Percentiles rank a stretch among this genome's conserved stretches.
These are phyloP conservation scores for Zhuliangozyma blackwelliae DNA, from an alignment of 1,139 yeast genomes.

Conservation along the genomic window DNA sequence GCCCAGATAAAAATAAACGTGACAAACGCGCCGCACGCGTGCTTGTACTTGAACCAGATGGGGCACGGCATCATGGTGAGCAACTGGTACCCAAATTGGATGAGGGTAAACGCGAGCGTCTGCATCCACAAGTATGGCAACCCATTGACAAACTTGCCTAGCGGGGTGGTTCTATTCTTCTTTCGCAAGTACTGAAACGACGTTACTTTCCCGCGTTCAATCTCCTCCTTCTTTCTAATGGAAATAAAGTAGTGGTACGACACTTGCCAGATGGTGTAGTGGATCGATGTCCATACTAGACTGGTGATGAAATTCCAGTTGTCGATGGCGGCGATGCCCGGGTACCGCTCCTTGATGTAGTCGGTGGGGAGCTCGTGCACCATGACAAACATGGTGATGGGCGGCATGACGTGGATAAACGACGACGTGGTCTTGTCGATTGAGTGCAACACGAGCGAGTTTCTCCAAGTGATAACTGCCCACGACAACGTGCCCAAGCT, in stretches of 20 bases:
- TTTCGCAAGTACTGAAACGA: conserved; percentile 81
- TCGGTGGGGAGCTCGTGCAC: conserved; percentile 71
- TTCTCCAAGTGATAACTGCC: conserved; percentile 96
- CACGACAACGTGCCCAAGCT: conserved; percentile 86
- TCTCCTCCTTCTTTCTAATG: conserved; percentile 70
- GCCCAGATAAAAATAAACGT: conserved; percentile 72
- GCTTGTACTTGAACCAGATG: conserved; percentile 69
- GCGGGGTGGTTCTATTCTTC: conserved; percentile 55
- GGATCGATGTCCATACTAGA: conserved; percentile 72
- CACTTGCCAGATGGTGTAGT: conserved; percentile 89
- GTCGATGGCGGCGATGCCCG: conserved; percentile 68
- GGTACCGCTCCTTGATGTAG: conserved; percentile 57
- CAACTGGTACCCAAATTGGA: conserved; percentile 84
- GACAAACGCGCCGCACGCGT: conserved; percentile 66
- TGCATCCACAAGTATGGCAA: conserved; percentile 83
- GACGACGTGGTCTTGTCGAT: conserved; percentile 92
- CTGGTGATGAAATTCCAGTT: conserved; percentile 74
- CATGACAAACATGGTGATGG: conserved; percentile 80
- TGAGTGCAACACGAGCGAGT: conserved; percentile 86
- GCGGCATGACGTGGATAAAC: conserved; percentile 88
- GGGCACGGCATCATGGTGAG: conserved; percentile 90
- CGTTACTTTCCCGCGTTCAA: conserved; percentile 80
- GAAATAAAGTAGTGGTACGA: conserved; percentile 90
- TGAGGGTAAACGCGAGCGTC: conserved; percentile 74
- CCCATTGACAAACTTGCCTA: conserved; percentile 79